A percentile compares a stretch with the other conserved stretches of the same genome.
Evolutionary conservation across 2,329 filamentous ascomycete species (phyloP).

Genomic region (Thyridium curvatum): DNA sequence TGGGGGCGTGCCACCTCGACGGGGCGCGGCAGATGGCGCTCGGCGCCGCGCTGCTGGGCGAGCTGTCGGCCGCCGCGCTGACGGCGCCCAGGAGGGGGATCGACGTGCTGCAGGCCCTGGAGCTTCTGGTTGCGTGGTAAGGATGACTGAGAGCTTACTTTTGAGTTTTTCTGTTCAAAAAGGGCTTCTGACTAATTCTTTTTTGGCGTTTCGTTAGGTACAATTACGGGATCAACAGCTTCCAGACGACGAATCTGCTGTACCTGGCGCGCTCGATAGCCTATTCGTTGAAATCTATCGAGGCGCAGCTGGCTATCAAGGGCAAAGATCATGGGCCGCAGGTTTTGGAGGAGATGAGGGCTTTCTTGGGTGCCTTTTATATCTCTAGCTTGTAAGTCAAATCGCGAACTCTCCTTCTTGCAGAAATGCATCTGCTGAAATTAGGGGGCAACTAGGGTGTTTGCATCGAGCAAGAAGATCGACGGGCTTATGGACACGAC

Average conservation of each 20-base stretch:
- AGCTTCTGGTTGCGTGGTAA: constrained; percentile 40
- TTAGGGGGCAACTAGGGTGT: constrained; percentile 17
- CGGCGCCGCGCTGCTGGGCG: constrained; percentile 35
- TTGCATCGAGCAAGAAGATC: constrained; percentile 32
- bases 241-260: constrained; percentile 41
- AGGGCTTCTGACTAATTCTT: neutral
- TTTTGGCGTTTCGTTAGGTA: constrained; percentile 25
- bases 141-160: constrained; percentile 11
- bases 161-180: neutral
- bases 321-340: constrained; percentile 15
- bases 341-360: constrained; percentile 36
- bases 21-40: constrained; percentile 35
- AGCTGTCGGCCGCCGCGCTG: constrained; percentile 32
- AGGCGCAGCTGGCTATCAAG: constrained; percentile 14
- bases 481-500: constrained; percentile 41
- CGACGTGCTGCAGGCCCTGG: constrained; percentile 40
- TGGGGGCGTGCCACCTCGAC: constrained; percentile 34
- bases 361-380: constrained; percentile 29
- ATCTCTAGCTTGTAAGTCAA: too few relatives aligned
- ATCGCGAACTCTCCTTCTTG: too few relatives aligned
- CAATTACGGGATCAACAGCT: constrained; percentile 41
- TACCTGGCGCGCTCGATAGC: constrained; percentile 41
- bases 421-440: neutral
- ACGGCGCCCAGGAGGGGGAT: constrained; percentile 34
- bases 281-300: constrained; percentile 29